Conservation (phyloP, 1,284 basidiomycete species). For the Exsudoporus floridanus region DNA sequence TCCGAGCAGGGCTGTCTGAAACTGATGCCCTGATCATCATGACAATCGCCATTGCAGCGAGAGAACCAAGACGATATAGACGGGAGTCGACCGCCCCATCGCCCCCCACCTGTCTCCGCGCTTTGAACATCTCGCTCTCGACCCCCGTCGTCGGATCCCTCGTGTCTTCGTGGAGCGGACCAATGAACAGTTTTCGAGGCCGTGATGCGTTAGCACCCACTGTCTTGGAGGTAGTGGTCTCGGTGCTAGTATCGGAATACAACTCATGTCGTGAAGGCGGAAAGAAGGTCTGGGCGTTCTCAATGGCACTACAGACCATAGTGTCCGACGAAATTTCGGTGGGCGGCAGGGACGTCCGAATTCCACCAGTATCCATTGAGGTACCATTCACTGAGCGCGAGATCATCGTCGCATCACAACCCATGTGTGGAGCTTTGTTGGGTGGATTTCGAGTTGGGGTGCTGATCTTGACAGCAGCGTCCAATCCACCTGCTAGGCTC, state of each 20-base stretch:
- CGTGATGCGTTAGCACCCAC: neutral
- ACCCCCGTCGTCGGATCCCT: neutral
- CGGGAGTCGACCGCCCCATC: neutral
- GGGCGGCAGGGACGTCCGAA: too few species aligned
- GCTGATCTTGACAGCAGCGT: neutral
- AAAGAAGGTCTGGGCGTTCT: constrained; percentile 1
- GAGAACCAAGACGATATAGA: neutral
- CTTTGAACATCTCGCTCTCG: neutral
- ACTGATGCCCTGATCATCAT: neutral
- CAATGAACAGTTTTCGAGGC: neutral
- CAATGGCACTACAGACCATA: neutral
- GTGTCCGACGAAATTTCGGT: too few species aligned
- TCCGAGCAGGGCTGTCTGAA: neutral
- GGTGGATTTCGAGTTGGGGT: too few species aligned
- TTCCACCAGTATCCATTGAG: too few species aligned
- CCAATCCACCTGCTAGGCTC: neutral
- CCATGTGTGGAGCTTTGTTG: too few species aligned
- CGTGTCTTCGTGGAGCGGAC: neutral
- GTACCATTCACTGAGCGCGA: neutral
- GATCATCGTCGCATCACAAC: neutral
- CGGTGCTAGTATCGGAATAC: neutral
- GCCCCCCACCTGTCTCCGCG: neutral
- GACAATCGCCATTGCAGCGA: neutral
- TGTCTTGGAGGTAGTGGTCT: neutral
- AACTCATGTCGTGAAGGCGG: neutral